A percentile compares a stretch with the other conserved stretches of the same genome.
These are phyloP conservation scores for Parsonsia alboflavescens DNA, from an alignment of 257 asterid species.

Conservation along the genomic window DNA sequence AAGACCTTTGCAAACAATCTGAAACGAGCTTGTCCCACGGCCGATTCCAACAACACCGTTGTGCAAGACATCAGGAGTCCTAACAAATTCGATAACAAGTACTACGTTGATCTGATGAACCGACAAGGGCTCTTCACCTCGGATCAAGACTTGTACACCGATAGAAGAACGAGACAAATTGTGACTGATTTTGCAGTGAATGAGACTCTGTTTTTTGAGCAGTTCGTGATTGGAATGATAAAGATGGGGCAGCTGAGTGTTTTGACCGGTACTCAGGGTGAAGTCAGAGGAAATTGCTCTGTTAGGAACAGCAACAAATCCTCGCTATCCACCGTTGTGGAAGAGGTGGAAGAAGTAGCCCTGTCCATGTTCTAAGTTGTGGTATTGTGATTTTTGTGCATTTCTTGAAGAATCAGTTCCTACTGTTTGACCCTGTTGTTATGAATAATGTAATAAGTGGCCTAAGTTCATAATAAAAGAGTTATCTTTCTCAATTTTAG, in stretches of 20 bases:
- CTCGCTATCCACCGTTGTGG: slow-evolving; percentile 22
- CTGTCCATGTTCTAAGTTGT: not conserved
- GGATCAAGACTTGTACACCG: slow-evolving; percentile 66
- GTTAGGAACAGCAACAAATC: slow-evolving; percentile 30
- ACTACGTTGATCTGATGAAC: slow-evolving; percentile 64
- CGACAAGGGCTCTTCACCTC: slow-evolving; percentile 69
- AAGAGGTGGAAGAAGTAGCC: slow-evolving; percentile 19
- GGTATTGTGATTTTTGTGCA: not conserved
- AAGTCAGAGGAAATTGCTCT: slow-evolving; percentile 59
- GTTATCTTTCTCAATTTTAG: too few relatives aligned
- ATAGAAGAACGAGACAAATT: slow-evolving; percentile 43
- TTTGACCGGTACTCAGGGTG: slow-evolving; percentile 56
- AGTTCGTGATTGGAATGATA: slow-evolving; percentile 44
- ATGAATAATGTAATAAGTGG: too few relatives aligned
- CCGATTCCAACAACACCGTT: slow-evolving; percentile 42
- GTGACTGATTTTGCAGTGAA: slow-evolving; percentile 53
- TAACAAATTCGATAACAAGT: slow-evolving; percentile 47
- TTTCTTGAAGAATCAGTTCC: not conserved
- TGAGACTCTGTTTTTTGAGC: slow-evolving; percentile 44
- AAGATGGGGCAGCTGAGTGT: slow-evolving; percentile 66
- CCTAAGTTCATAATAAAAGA: too few relatives aligned
- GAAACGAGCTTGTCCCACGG: slow-evolving; percentile 37
- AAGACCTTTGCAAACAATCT: slow-evolving; percentile 48
- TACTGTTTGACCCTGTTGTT: too few relatives aligned
- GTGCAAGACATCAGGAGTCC: slow-evolving; percentile 53